These are phyloP conservation scores for Boletus tomentosulus DNA, from an alignment of 768 basidiomycete genomes.

Conservation along the genomic window DNA sequence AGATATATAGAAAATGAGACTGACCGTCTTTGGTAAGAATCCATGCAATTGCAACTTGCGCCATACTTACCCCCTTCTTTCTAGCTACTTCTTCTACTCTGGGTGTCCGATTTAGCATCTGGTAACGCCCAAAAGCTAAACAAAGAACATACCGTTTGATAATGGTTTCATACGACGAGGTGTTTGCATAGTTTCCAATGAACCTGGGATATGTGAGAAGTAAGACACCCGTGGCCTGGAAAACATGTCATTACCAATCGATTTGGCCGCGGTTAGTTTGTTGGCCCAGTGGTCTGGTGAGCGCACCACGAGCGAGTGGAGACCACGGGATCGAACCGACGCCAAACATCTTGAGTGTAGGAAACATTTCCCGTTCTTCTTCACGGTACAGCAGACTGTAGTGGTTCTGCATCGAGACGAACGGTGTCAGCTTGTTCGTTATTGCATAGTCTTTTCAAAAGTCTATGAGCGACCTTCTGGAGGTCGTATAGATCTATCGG, in stretches of 20 bases:
- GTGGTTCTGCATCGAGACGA: conserved; percentile 65
- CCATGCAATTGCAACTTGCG: conserved; percentile 42
- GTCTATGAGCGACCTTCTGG: background rate
- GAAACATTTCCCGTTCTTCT: conserved; percentile 58
- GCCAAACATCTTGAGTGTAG: conserved; percentile 43
- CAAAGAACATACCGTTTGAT: conserved; percentile 21
- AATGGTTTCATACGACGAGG: conserved; percentile 25
- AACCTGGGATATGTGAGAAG: conserved; percentile 20
- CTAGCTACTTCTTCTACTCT: conserved; percentile 40
- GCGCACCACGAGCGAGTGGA: conserved; percentile 37
- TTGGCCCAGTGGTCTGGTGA: conserved; percentile 32
- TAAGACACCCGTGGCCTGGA: background rate
- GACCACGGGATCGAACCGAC: conserved; percentile 46
- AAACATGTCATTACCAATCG: conserved; percentile 18
- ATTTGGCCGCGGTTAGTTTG: conserved; percentile 22
- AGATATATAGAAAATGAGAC: background rate
- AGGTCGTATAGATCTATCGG: background rate
- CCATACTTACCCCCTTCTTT: conserved; percentile 38
- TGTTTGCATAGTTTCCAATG: conserved; percentile 20
- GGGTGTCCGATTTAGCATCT: background rate
- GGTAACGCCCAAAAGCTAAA: too few species aligned
- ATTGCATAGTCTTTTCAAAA: conserved; percentile 35
- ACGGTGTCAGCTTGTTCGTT: conserved; percentile 43
- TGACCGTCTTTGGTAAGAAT: conserved; percentile 29
- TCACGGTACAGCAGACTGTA: conserved; percentile 56